Evolutionary conservation across 2,329 filamentous ascomycete species (phyloP), one percentile per base, ranked within the genome.

Genomic region (Elsinoe necatrix): DNA sequence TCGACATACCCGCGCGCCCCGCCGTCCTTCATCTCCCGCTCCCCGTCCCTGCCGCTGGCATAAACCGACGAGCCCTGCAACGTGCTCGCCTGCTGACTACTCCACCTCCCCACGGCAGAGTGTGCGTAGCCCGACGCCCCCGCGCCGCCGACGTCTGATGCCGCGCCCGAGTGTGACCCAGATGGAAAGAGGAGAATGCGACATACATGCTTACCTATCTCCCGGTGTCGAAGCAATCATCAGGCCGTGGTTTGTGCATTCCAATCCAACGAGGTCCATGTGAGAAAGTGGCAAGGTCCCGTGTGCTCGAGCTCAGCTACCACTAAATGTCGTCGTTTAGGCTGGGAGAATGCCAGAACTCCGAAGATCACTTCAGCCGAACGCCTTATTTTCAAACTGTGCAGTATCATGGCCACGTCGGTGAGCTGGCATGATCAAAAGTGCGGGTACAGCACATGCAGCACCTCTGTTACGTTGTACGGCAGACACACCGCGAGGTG

Each of bases 321-420:
- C 48, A 52, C 48, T 25, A 39, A 52, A n/a, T 6, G 31, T 14
- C 34, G 31, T 39, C 41, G 34, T 35, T 31, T 52, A 52, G 31
- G 48, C 48, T 52, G 29, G 29, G 21, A 37, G 4, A 12, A 52
- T 37, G 39, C 29, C 48, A 39, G 14, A 52, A 52, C 7, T 39
- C 48, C 20, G 48, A 52, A 52, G 31, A 52, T 52, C 48, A 39
- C 31, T 18, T 52, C 48, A 52, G 48, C 48, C 39, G 48, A 39
- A 52, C 48, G 48, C 29, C 48, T 39, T 52, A 14, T 11, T 18
- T 37, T 12, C 29, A 29, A 37, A 37, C 25, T 18, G 31, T 5
- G 20, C 29, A 18, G 48, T 12, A 23, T 52, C 6, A 21, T 37
- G n/a, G 48, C 48, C 48, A 52, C 48, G 31, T 52, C 39, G 48